phyloP scores from a whole-genome alignment of 2,329 filamentous ascomycete species.

The Colletotrichum scovillei region DNA sequence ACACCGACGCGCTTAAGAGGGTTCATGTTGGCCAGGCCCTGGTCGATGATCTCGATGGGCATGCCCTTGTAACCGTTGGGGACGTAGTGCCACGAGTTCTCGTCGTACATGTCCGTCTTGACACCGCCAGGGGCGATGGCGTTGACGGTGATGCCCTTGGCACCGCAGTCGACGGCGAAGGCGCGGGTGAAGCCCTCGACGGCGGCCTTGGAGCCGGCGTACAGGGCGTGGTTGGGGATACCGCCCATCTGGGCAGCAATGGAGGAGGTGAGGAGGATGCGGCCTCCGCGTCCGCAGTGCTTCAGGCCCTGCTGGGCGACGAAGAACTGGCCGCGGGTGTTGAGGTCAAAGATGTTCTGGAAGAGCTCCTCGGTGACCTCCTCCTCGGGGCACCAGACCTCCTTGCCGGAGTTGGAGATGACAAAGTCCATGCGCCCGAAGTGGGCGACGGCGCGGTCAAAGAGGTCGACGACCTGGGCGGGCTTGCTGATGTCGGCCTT shows the following conservation, averaged over 20 bases:
- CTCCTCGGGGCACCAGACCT: slow-evolving; percentile 77
- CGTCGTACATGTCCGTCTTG: slow-evolving; percentile 82
- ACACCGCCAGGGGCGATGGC: slow-evolving; percentile 79
- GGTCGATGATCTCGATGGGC: slow-evolving; percentile 64
- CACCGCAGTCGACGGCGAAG: slow-evolving; percentile 78
- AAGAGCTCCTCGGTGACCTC: slow-evolving; percentile 78
- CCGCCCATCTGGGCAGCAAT: slow-evolving; percentile 75
- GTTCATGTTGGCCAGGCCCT: slow-evolving; percentile 65
- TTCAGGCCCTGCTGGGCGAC: slow-evolving; percentile 81
- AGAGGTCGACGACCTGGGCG: slow-evolving; percentile 69
- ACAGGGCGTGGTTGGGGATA: slow-evolving; percentile 76
- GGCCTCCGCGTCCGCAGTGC: slow-evolving; percentile 75
- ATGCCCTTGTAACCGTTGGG: slow-evolving; percentile 65
- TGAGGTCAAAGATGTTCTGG: slow-evolving; percentile 78
- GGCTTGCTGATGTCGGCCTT: slow-evolving; percentile 74
- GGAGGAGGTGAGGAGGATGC: slow-evolving; percentile 78
- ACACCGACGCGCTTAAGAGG: slow-evolving; percentile 69
- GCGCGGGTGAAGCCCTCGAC: slow-evolving; percentile 79
- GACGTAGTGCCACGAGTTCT: slow-evolving; percentile 75
- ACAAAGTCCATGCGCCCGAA: slow-evolving; percentile 79
- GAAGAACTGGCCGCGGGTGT: slow-evolving; percentile 80
- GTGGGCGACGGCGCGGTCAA: slow-evolving; percentile 72
- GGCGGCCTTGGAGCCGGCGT: slow-evolving; percentile 78
- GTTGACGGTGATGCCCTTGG: slow-evolving; percentile 76
- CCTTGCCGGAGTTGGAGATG: slow-evolving; percentile 78